Evolutionary conservation across 2,329 filamentous ascomycete species (phyloP).

Genomic region (Trichoderma harzianum): DNA sequence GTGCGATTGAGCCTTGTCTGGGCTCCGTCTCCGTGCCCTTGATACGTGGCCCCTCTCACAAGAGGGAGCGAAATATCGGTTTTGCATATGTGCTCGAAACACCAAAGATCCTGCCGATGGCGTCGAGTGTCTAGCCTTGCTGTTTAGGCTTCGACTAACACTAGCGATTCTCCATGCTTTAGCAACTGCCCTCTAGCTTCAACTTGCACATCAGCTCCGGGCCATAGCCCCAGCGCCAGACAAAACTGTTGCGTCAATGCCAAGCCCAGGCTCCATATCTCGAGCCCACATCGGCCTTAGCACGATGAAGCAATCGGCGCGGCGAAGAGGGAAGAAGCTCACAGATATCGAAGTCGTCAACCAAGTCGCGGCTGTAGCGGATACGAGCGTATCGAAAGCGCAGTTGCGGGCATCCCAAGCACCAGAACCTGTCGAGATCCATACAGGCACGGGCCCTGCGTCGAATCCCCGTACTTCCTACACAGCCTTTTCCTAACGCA

Average conservation of each 20-base stretch:
- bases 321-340: not conserved
- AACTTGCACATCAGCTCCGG: constrained; percentile 12
- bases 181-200: not conserved
- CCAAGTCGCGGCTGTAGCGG: constrained; percentile 5
- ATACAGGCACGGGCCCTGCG: not conserved
- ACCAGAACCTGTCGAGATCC: not conserved
- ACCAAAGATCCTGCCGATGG: constrained; percentile 14
- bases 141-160: constrained; percentile 8
- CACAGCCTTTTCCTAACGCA: constrained; percentile 8
- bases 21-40: not conserved
- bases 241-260: constrained; percentile 10
- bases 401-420: not conserved
- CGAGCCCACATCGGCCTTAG: not conserved
- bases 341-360: not conserved
- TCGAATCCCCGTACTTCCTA: not conserved
- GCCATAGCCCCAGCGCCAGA: constrained; percentile 11
- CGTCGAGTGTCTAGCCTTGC: not conserved
- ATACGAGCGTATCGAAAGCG: not conserved
- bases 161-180: not conserved
- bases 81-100: constrained; percentile 8
- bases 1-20: constrained; percentile 6
- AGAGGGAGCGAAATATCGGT: constrained; percentile 15
- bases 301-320: not conserved
- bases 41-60: constrained; percentile 14
- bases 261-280: constrained; percentile 7